These are phyloP conservation scores for Terfezia claveryi DNA, from an alignment of 495 filamentous ascomycete genomes.

Conservation along the genomic window DNA sequence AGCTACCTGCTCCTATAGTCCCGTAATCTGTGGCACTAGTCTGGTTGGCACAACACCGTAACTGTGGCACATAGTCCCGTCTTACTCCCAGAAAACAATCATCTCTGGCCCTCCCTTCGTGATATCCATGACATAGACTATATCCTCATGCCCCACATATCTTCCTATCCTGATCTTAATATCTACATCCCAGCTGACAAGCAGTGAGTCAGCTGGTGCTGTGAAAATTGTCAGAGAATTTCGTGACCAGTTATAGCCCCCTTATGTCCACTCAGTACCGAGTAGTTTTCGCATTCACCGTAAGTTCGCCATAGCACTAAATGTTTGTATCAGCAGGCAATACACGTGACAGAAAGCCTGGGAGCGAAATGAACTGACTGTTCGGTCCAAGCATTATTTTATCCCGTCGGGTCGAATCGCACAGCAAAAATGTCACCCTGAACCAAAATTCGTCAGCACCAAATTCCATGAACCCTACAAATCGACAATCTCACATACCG, in stretches of 20 bases:
- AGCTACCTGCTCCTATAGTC: slow-evolving; percentile 41
- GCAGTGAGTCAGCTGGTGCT: slow-evolving; percentile 66
- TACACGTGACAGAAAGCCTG: no score
- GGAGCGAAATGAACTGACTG: slow-evolving; percentile 36
- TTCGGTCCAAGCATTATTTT: slow-evolving; percentile 80
- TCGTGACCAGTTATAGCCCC: slow-evolving; percentile 82
- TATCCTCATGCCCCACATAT: slow-evolving; percentile 82
- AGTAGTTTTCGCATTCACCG: slow-evolving; percentile 84
- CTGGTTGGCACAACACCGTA: no score
- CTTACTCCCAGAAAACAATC: slow-evolving; percentile 64
- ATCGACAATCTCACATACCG: slow-evolving; percentile 18
- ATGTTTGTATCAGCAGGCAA: slow-evolving; percentile 6
- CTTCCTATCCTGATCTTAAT: slow-evolving; percentile 69
- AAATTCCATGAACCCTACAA: background rate
- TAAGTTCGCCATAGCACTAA: slow-evolving; percentile 82
- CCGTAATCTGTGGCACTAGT: no score
- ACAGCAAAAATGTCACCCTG: slow-evolving; percentile 67
- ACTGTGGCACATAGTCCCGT: no score
- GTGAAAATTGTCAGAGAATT: slow-evolving; percentile 81
- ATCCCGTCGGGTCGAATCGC: slow-evolving; percentile 70
- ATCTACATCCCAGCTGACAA: slow-evolving; percentile 88
- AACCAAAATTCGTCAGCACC: background rate
- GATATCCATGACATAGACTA: slow-evolving; percentile 75
- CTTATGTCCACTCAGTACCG: slow-evolving; percentile 64
- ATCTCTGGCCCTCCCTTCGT: slow-evolving; percentile 75